A percentile compares a stretch with the other conserved stretches of the same genome.
These are phyloP conservation scores for Pichia thaimueangensis DNA, from an alignment of 805 yeast species.

Conservation along the genomic window DNA sequence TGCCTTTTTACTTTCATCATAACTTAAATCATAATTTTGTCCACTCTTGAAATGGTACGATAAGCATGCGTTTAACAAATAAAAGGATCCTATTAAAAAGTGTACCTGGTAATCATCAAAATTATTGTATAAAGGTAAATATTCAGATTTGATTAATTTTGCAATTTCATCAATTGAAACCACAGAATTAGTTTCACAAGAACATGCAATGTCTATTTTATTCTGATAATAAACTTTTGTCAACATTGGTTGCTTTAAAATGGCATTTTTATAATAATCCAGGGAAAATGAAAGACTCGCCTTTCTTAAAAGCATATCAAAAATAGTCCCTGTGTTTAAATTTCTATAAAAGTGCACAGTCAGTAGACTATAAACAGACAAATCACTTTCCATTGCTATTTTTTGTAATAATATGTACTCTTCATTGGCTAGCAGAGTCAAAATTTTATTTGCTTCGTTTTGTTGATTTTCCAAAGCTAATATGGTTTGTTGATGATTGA, in stretches of 20 bases:
- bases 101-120: not conserved
- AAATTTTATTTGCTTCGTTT: no score
- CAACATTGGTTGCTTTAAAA: not conserved
- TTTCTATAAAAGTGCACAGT: no score
- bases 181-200: not conserved
- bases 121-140: slow-evolving; percentile 3
- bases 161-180: slow-evolving; percentile 6
- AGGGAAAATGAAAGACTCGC: not conserved
- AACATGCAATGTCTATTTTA: not conserved
- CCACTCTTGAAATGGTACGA: slow-evolving; percentile 12
- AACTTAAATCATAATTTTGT: slow-evolving; percentile 2
- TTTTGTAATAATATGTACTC: no score
- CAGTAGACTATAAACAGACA: no score
- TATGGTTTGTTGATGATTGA: no score
- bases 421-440: no score
- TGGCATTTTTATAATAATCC: not conserved
- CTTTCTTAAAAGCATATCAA: not conserved
- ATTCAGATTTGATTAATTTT: slow-evolving; percentile 7
- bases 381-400: no score
- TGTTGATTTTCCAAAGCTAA: no score
- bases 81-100: slow-evolving; percentile 3
- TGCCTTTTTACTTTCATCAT: slow-evolving; percentile 5
- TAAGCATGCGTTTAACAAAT: slow-evolving; percentile 9
- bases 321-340: no score
- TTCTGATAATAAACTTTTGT: no score